Percentiles rank a stretch among this genome's conserved stretches.
Evolutionary conservation across 2,329 filamentous ascomycete genomes (phyloP).

Genomic region (Aotearoamyces nothofagi): DNA sequence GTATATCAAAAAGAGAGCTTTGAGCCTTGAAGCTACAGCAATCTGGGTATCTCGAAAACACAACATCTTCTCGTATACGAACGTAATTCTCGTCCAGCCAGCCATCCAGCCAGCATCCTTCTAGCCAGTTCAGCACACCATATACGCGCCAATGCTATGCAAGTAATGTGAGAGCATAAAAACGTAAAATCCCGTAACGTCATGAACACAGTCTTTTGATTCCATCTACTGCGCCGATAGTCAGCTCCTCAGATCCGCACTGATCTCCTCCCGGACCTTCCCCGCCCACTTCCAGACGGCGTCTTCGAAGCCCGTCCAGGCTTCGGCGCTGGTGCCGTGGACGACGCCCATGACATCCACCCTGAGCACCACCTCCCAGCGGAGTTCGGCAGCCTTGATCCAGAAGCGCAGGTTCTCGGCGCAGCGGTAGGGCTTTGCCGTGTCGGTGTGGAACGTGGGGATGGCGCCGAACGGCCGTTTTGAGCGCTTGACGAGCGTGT

Average conservation of each 20-base stretch:
- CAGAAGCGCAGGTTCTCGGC: conserved; percentile 92
- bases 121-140: no score
- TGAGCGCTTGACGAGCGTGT: conserved; percentile 72
- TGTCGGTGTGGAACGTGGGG: conserved; percentile 79
- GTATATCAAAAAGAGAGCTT: no score
- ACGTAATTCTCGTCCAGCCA: no score
- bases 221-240: no score
- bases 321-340: conserved; percentile 48
- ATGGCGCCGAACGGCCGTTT: conserved; percentile 80
- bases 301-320: conserved; percentile 71
- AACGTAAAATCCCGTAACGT: no score
- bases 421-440: conserved; percentile 82
- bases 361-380: conserved; percentile 76
- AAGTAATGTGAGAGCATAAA: no score
- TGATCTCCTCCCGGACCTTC: conserved; percentile 70
- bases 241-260: conserved; percentile 49
- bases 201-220: no score
- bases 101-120: no score
- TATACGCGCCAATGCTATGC: no score
- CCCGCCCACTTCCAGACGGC: conserved; percentile 74
- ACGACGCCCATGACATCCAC: conserved; percentile 81
- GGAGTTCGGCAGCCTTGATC: conserved; percentile 87
- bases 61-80: no score
- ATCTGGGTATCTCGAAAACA: no score
- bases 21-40: no score